phyloP scores from a whole-genome alignment of 306 rosid species.

The Abrus precatorius region DNA sequence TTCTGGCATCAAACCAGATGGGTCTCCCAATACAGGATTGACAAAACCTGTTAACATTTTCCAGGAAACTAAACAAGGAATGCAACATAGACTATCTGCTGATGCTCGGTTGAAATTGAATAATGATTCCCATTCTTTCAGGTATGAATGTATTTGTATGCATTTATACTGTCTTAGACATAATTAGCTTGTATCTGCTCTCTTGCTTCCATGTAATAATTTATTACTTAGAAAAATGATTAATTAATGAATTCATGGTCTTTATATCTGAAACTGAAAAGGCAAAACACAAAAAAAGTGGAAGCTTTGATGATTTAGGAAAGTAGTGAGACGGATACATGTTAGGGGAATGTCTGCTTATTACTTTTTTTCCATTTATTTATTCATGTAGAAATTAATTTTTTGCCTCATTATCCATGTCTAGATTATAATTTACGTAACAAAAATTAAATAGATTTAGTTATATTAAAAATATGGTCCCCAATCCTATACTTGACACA shows the following conservation, averaged over 20 bases:
- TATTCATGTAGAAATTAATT: slow-evolving; percentile 29
- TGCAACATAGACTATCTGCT: slow-evolving; percentile 71
- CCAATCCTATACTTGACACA: neutral
- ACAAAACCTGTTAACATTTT: slow-evolving; percentile 69
- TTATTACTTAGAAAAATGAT: slow-evolving; percentile 1
- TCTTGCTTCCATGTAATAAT: slow-evolving; percentile 19
- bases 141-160: slow-evolving; percentile 59
- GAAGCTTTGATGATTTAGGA: slow-evolving; percentile 26
- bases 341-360: slow-evolving; percentile 25
- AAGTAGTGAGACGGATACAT: neutral
- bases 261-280: slow-evolving; percentile 29
- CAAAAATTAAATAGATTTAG: neutral
- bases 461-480: neutral
- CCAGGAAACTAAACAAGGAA: slow-evolving; percentile 81
- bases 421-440: slow-evolving; percentile 16
- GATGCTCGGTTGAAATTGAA: slow-evolving; percentile 78
- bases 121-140: slow-evolving; percentile 80
- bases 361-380: slow-evolving; percentile 13
- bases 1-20: slow-evolving; percentile 86
- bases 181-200: slow-evolving; percentile 32
- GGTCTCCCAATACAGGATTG: slow-evolving; percentile 63
- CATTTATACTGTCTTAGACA: slow-evolving; percentile 25
- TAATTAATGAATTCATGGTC: slow-evolving; percentile 30
- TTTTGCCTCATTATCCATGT: slow-evolving; percentile 15
- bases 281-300: neutral